Conservation (phyloP, 2,329 filamentous ascomycete genomes). For the Rutstroemia sp. region DNA sequence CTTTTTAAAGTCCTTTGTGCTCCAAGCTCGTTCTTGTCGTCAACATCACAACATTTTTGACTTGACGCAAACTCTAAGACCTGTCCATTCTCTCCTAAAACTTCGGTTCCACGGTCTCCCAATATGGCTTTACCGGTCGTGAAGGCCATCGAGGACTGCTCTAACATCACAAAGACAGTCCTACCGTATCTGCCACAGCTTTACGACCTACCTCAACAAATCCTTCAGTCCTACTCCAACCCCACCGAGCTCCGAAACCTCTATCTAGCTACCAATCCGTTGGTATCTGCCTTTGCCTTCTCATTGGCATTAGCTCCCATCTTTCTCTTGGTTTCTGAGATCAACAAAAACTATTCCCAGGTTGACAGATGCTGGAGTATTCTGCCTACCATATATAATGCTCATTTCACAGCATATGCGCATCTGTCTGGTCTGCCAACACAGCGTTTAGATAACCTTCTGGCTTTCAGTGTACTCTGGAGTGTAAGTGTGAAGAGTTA, state of each 20-base stretch:
- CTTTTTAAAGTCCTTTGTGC: too few species aligned
- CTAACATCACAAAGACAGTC: slow-evolving; percentile 68
- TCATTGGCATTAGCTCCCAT: slow-evolving; percentile 63
- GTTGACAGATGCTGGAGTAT: slow-evolving; percentile 91
- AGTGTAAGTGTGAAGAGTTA: slow-evolving; percentile 48
- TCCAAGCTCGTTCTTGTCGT: too few species aligned
- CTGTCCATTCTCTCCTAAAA: neutral
- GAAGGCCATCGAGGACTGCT: slow-evolving; percentile 63
- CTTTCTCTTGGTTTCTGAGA: slow-evolving; percentile 70
- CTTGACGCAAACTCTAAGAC: neutral
- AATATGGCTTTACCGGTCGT: slow-evolving; percentile 64
- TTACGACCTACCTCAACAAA: slow-evolving; percentile 58
- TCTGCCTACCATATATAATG: slow-evolving; percentile 77
- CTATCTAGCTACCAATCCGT: slow-evolving; percentile 80
- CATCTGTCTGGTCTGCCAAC: slow-evolving; percentile 65
- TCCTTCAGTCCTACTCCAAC: slow-evolving; percentile 53
- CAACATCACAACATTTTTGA: neutral
- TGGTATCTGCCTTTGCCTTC: slow-evolving; percentile 66
- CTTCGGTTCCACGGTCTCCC: neutral
- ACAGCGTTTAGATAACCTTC: slow-evolving; percentile 62
- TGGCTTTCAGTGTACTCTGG: slow-evolving; percentile 69
- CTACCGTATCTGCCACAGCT: slow-evolving; percentile 67
- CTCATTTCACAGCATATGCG: slow-evolving; percentile 79
- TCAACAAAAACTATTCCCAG: slow-evolving; percentile 95
- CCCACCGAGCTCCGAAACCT: slow-evolving; percentile 57